A percentile compares a stretch with the other conserved stretches of the same genome.
phyloP scores from a whole-genome alignment of 75 land plant species.

The Isoetes taiwanensis region DNA sequence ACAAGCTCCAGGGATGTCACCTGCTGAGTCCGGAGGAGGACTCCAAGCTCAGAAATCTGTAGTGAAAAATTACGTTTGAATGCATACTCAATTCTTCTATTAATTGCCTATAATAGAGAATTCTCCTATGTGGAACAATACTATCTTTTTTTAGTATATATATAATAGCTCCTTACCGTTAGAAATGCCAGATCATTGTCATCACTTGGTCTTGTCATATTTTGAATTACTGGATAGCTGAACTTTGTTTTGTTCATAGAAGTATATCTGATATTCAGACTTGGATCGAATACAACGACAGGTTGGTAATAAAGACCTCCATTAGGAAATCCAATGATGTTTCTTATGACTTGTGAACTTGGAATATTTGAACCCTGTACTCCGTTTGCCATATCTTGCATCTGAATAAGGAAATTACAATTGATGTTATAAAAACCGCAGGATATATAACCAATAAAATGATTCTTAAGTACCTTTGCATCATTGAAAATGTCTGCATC shows the following conservation, averaged over 20 bases:
- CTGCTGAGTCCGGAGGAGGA: slow-evolving; percentile 40
- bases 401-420: slow-evolving; percentile 14
- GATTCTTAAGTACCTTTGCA: slow-evolving; percentile 36
- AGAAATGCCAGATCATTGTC: slow-evolving; percentile 78
- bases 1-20: slow-evolving; percentile 59
- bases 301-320: slow-evolving; percentile 55
- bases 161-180: slow-evolving; percentile 28
- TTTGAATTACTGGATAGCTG: slow-evolving; percentile 27
- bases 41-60: slow-evolving; percentile 52
- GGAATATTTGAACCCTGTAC: slow-evolving; percentile 46
- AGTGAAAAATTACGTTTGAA: background rate
- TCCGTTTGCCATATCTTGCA: slow-evolving; percentile 49
- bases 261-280: slow-evolving; percentile 15
- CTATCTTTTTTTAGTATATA: background rate
- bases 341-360: slow-evolving; percentile 34
- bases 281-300: slow-evolving; percentile 44
- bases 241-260: slow-evolving; percentile 19
- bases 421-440: background rate
- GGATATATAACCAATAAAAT: no score
- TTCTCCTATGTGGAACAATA: no score
- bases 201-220: slow-evolving; percentile 28
- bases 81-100: background rate
- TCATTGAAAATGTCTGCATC: slow-evolving; percentile 47
- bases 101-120: background rate
- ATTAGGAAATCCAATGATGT: slow-evolving; percentile 42